Base-by-base conservation (phyloP, 2,329 filamentous ascomycete genomes). In the Diplocarpon mali region DNA sequence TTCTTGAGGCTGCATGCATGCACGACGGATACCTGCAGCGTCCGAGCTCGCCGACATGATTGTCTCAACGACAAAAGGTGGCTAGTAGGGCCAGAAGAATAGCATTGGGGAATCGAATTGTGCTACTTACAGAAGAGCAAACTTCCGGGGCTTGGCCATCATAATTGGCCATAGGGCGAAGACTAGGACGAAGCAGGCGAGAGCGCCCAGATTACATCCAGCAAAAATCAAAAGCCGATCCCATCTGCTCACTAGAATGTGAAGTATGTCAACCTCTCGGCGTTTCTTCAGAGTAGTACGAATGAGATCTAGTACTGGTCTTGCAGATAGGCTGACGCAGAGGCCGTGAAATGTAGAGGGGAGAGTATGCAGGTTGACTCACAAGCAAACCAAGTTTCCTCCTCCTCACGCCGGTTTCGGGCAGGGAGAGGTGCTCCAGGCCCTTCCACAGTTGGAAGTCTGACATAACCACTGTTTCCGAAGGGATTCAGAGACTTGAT, bases 371-470 rank as follows among this genome's bases (percentile, higher is more conserved):
- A 46, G 45, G 34, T 55, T 63, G 58, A 79, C 92, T 90, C 78
- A 98, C 92, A 72, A 60, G 85, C 82, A 77, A 95, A 89, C 80
- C 85, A 95, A 53, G 82, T 85, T 67, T 95, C 92, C 63, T 96
- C 90, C 66, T 96, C 92, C 62, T 95, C 89, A 57, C 89, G 80
- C 60, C 89, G 76, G 61, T 65, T 85, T 50, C 86, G 78, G 49
- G 88, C 88, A 42, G 90, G 90, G 40, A 95, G 69, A 53, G 89
- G 88, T 53, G 90, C 88, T 39, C 87, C 88, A 30, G 85, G 72
- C 55, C 75, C 74, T 62, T 95, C 89, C 56, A 80, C 81, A 41
- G 86, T 92, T 45, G 92, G 90, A 40, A 98, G 78, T 64, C 85
- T 81, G 54, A 96, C 83, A 75, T 95, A 93, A 64, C 89, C 88